Conservation (phyloP, 2,329 filamentous ascomycete genomes). For the Ophiostoma sp. region DNA sequence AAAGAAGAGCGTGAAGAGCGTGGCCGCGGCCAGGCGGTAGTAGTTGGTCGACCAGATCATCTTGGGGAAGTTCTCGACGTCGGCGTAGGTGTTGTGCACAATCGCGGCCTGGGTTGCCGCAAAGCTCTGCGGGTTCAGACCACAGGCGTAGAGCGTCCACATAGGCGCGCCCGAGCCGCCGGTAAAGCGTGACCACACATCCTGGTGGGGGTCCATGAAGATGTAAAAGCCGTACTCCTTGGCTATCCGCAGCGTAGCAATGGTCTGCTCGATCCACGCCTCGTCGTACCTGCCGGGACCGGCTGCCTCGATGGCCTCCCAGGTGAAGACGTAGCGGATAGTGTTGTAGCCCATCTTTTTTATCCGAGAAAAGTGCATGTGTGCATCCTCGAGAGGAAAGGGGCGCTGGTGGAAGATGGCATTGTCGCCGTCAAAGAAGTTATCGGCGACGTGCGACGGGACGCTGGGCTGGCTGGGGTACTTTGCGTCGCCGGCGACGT, state of each 20-base stretch:
- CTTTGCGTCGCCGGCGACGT: conserved; percentile 86
- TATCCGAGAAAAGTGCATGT: conserved; percentile 77
- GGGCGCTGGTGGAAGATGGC: conserved; percentile 85
- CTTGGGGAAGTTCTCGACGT: conserved; percentile 83
- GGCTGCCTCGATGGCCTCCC: conserved; percentile 94
- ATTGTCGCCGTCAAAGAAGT: conserved; percentile 89
- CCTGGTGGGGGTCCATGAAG: conserved; percentile 98
- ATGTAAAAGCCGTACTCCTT: conserved; percentile 91
- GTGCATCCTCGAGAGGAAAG: conserved; percentile 76
- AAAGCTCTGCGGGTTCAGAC: conserved; percentile 81
- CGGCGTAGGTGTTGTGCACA: conserved; percentile 88
- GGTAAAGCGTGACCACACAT: conserved; percentile 96
- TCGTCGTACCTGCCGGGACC: conserved; percentile 92
- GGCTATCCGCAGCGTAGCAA: conserved; percentile 74
- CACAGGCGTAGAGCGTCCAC: conserved; percentile 95
- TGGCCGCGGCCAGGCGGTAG: conserved; percentile 75
- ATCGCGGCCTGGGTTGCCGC: conserved; percentile 82
- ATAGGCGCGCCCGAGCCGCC: conserved; percentile 93
- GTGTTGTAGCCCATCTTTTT: conserved; percentile 92
- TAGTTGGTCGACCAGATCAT: conserved; percentile 99
- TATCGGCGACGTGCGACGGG: conserved; percentile 69
- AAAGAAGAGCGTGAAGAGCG: conserved; percentile 93
- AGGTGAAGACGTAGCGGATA: conserved; percentile 94
- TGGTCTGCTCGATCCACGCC: conserved; percentile 85
- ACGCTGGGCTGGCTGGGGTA: conserved; percentile 74